Base-by-base conservation (phyloP, 768 basidiomycete species). In the Panellus pusillus region DNA sequence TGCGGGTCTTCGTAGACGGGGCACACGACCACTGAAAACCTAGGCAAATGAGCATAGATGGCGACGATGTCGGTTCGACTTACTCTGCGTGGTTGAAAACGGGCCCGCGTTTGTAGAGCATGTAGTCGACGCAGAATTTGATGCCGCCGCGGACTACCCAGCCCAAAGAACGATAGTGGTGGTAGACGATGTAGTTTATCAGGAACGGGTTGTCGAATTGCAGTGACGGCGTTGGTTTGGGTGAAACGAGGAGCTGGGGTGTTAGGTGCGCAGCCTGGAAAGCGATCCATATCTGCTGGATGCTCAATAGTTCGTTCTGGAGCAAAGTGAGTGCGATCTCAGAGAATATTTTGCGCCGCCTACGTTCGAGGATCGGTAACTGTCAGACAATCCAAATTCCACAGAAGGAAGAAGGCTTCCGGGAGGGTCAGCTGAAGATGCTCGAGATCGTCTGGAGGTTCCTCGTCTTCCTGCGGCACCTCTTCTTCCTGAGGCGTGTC, bases 11-110 rank as follows among this genome's bases (percentile, higher is more conserved):
- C 87, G 63, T 98, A 98, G 3, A 88, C 86, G 0, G 97, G 96
- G 56, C 92, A 83, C 17, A 96, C 79, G n/a, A 95, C 83, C 35
- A 96, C 70, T 0, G 93, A 91, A 61, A 99, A 96, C 64, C 96
- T 98, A 15, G 15, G 40, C 13, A 41, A 42, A 36, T 44, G 29
- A 52, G 43, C 4, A 20, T 51, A 17, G n/a, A n/a, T n/a, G n/a
- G n/a, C n/a, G n/a, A n/a, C 47, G 48, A 39, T 52, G 41, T 27
- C 35, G 37, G 46, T 35, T 35, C 32, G 27, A 54, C 44, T 35
- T 66, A 98, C 93, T 98, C 95, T 9, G 97, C 95, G 68, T 99
- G 97, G 5, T 86, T 75, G 69, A 98, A 98, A 1, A 96, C 91
- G 2, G 96, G 94, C 0, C 97, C 97, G 12, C 91, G 82, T 62